Conservation (phyloP, 352 stramenopile species). For the Pythium vanterpoolii region DNA sequence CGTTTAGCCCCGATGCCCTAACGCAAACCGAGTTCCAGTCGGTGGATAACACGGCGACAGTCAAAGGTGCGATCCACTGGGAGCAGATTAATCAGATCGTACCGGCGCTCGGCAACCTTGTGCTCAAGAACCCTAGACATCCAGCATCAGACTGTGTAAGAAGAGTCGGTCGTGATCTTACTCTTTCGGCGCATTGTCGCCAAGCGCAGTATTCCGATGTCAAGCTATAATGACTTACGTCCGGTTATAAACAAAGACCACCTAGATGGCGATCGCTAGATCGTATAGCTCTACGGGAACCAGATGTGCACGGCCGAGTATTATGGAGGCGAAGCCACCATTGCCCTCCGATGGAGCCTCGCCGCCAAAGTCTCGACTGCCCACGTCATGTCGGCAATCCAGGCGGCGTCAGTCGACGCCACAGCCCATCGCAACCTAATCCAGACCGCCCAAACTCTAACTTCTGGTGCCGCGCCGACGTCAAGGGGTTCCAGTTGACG, state of each 20-base stretch:
- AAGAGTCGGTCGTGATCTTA: neutral
- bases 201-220: neutral
- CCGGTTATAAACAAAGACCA: neutral
- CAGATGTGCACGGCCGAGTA: conserved; percentile 6
- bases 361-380: neutral
- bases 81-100: neutral
- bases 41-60: neutral
- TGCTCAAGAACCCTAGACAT: neutral
- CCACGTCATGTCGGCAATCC: neutral
- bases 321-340: neutral
- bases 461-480: neutral
- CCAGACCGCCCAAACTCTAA: neutral
- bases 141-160: neutral
- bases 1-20: neutral
- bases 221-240: neutral
- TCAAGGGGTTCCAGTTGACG: neutral
- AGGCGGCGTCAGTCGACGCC: neutral
- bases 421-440: neutral
- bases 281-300: conserved; percentile 2
- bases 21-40: neutral
- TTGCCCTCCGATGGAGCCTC: neutral
- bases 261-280: neutral
- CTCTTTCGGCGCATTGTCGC: neutral
- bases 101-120: neutral
- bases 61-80: neutral